Evolutionary conservation across 176 grass and related monocot species (phyloP).

Genomic region (Ampelocalamus luodianensis): DNA sequence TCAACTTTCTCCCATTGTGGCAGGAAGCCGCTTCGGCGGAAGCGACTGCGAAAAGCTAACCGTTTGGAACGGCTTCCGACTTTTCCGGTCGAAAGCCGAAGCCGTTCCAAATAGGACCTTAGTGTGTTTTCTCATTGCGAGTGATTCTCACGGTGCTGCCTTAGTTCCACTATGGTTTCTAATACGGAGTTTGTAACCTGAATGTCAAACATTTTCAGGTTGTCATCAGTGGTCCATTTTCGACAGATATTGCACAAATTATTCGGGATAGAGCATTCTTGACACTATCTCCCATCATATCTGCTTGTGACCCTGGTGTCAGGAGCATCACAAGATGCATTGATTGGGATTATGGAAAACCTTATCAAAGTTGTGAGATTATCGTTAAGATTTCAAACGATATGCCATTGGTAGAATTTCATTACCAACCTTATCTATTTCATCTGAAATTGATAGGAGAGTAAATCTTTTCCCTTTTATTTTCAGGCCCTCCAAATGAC

Average conservation of each 20-base stretch:
- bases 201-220: slow-evolving; percentile 65
- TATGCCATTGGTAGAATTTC: slow-evolving; percentile 61
- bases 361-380: slow-evolving; percentile 76
- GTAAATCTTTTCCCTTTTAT: slow-evolving; percentile 11
- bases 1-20: no score
- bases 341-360: slow-evolving; percentile 55
- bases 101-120: no score
- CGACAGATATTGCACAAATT: slow-evolving; percentile 60
- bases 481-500: background rate
- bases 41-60: no score
- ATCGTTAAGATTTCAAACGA: slow-evolving; percentile 46
- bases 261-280: slow-evolving; percentile 70
- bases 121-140: background rate
- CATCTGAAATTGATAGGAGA: slow-evolving; percentile 18
- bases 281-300: slow-evolving; percentile 69
- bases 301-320: slow-evolving; percentile 62
- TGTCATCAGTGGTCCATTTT: slow-evolving; percentile 78
- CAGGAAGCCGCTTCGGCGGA: no score
- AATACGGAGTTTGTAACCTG: slow-evolving; percentile 22
- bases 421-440: background rate
- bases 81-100: no score
- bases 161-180: background rate
- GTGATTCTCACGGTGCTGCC: background rate
- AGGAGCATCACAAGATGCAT: slow-evolving; percentile 59
- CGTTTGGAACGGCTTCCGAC: no score